Evolutionary conservation across 2,329 filamentous ascomycete genomes (phyloP).

Genomic region (Aureobasidium sp.): DNA sequence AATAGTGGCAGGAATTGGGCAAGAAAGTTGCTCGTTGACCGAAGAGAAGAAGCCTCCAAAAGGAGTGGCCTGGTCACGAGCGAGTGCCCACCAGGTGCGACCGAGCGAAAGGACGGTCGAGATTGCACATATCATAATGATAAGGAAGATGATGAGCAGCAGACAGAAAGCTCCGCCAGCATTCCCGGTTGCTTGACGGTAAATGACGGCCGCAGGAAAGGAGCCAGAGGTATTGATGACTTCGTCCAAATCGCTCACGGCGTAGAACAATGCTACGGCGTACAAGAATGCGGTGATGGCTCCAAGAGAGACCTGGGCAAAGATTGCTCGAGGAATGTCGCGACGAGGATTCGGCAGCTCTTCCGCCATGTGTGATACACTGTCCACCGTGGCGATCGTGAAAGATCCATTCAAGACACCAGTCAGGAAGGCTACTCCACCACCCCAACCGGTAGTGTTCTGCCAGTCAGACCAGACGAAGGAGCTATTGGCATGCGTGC

Average conservation of each 20-base stretch:
- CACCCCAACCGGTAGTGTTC: slow-evolving; percentile 46
- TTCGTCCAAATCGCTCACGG: slow-evolving; percentile 39
- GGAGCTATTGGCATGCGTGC: slow-evolving; percentile 42
- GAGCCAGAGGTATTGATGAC: slow-evolving; percentile 34
- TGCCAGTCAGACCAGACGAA: slow-evolving; percentile 51
- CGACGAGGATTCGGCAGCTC: slow-evolving; percentile 29
- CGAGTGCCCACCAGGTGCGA: slow-evolving; percentile 46
- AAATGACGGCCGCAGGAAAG: slow-evolving; percentile 44
- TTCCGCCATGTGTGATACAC: slow-evolving; percentile 32
- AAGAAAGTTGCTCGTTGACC: slow-evolving; percentile 50
- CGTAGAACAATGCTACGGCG: slow-evolving; percentile 46
- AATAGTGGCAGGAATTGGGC: slow-evolving; percentile 54
- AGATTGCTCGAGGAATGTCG: slow-evolving; percentile 46
- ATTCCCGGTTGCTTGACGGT: slow-evolving; percentile 42
- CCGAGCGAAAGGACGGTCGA: slow-evolving; percentile 46
- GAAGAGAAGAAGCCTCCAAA: slow-evolving; percentile 47
- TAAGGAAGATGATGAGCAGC: slow-evolving; percentile 50
- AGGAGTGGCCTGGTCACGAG: slow-evolving; percentile 56
- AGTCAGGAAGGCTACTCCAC: slow-evolving; percentile 31
- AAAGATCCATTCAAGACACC: slow-evolving; percentile 34
- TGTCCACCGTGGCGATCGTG: slow-evolving; percentile 32
- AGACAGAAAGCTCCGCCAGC: slow-evolving; percentile 50
- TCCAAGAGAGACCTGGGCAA: slow-evolving; percentile 43
- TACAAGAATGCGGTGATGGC: slow-evolving; percentile 42
- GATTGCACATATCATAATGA: slow-evolving; percentile 43